phyloP scores from a whole-genome alignment of 768 basidiomycete species.

The Termitomyces sp. region DNA sequence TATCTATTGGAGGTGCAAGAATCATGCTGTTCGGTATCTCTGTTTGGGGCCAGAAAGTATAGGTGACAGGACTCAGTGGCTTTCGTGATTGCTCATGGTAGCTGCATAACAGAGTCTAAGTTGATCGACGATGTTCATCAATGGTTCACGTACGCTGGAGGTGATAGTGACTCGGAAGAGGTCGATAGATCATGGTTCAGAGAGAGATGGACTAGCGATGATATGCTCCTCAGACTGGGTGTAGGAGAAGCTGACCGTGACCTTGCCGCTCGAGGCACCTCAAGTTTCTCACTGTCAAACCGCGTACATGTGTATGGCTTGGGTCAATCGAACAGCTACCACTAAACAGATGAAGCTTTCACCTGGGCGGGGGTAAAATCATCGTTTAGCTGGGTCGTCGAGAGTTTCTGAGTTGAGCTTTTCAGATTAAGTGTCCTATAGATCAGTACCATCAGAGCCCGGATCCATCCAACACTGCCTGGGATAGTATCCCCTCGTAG shows the following conservation, averaged over 20 bases:
- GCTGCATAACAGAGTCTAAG: background rate
- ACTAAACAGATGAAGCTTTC: background rate
- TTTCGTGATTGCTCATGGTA: constrained; percentile 16
- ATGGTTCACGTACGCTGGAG: constrained; percentile 20
- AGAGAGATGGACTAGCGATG: constrained; percentile 22
- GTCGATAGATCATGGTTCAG: constrained; percentile 15
- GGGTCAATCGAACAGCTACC: background rate
- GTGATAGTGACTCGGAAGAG: constrained; percentile 14
- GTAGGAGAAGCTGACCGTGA: constrained; percentile 8
- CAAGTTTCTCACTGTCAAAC: constrained; percentile 9
- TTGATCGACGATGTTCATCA: background rate
- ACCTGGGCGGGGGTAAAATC: constrained; percentile 20
- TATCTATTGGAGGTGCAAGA: constrained; percentile 25
- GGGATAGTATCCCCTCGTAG: background rate
- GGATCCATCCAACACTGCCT: background rate
- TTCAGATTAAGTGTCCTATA: background rate
- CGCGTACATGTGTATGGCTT: background rate
- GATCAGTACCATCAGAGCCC: background rate
- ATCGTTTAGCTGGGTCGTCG: background rate
- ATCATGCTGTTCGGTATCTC: constrained; percentile 34
- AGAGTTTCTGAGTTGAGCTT: background rate
- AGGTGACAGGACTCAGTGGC: constrained; percentile 28
- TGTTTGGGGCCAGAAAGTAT: constrained; percentile 30
- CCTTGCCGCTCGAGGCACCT: constrained; percentile 7
- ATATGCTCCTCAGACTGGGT: constrained; percentile 15